Base-by-base conservation (phyloP, 2,329 filamentous ascomycete species). In the Dothistroma pini region DNA sequence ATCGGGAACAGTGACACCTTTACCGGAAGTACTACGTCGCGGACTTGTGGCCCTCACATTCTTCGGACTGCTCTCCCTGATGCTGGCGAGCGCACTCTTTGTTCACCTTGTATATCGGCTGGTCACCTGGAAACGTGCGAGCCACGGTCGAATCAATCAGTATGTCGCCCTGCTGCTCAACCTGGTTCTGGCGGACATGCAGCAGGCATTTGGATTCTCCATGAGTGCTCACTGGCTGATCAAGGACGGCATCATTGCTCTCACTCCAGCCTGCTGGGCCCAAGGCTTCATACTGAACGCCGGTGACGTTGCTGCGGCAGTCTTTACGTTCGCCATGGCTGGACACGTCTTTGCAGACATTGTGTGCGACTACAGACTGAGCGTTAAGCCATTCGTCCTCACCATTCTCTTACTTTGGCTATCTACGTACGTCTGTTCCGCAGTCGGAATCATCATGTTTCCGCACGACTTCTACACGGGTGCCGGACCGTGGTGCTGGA, bases 81-180 rank as follows among this genome's bases (percentile, higher is more conserved):
- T 79, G 19, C 74, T 78, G 22, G 79, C 81, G 2, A 62, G 75
- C 4, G 67, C 69, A 10, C 75, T 84, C 1, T 72, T 82, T 21
- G 51, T 74, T 31, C 70, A 81, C 54, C 76, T 83, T 59, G 76
- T 72, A 31, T 81, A 79, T 68, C 77, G 79, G 31, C 76, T 83
- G 60, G 65, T 82, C n/a, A 70, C 65, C 47, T 77, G 75, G 75
- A 67, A 70, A 41, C 68, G 65, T 53, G 4, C 16, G 5, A 74
- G 61, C 72, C 61, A 68, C 65, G 54, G 70, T 64, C 44, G 70
- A 65, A 59, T 81, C 0, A 89, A 88, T 64, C 87, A 89, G 72
- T 88, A 89, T 69, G 78, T 89, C 22, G 77, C 89, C 1, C 78
- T 90, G 2, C 86, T 89, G 60, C 84, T 87, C 74, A 89, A 89